phyloP scores from a whole-genome alignment of 1,284 basidiomycete genomes.

The Naganishia liquefaciens region DNA sequence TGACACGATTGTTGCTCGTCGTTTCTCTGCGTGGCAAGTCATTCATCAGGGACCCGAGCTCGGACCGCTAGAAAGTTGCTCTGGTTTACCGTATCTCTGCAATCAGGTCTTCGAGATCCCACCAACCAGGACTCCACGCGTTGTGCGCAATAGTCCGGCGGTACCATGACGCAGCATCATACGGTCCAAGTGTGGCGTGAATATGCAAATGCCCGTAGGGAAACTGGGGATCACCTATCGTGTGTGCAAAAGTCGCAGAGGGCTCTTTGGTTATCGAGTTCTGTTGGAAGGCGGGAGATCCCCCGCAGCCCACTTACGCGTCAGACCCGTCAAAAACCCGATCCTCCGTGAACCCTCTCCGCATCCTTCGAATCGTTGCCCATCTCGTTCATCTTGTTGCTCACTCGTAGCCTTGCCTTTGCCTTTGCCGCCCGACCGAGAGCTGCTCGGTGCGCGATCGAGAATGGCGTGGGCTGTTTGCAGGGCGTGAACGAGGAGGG shows the following conservation, averaged over 20 bases:
- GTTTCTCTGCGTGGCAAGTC: constrained; percentile 41
- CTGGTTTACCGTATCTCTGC: constrained; percentile 49
- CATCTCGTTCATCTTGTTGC: background rate
- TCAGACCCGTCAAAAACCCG: constrained; percentile 27
- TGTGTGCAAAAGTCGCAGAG: background rate
- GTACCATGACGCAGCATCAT: constrained; percentile 46
- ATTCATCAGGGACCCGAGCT: background rate
- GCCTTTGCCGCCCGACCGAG: constrained; percentile 1
- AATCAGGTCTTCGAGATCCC: constrained; percentile 49
- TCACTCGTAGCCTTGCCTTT: constrained; percentile 1
- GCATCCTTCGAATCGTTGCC: background rate
- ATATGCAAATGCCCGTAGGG: constrained; percentile 51
- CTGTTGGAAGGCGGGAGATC: background rate
- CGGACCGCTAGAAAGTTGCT: constrained; percentile 13
- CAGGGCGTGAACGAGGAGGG: constrained; percentile 46
- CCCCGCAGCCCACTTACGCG: constrained; percentile 12
- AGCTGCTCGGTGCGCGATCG: constrained; percentile 1
- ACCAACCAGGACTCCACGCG: constrained; percentile 47
- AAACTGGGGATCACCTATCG: constrained; percentile 47
- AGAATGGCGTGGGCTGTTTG: constrained; percentile 40
- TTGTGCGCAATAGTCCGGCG: constrained; percentile 48
- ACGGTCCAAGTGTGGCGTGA: constrained; percentile 48
- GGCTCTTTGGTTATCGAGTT: background rate
- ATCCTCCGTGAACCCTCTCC: constrained; percentile 15
- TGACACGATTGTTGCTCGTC: constrained; percentile 51